Evolutionary conservation across 2,329 filamentous ascomycete species (phyloP).

Genomic region (Trichoderma sp.): DNA sequence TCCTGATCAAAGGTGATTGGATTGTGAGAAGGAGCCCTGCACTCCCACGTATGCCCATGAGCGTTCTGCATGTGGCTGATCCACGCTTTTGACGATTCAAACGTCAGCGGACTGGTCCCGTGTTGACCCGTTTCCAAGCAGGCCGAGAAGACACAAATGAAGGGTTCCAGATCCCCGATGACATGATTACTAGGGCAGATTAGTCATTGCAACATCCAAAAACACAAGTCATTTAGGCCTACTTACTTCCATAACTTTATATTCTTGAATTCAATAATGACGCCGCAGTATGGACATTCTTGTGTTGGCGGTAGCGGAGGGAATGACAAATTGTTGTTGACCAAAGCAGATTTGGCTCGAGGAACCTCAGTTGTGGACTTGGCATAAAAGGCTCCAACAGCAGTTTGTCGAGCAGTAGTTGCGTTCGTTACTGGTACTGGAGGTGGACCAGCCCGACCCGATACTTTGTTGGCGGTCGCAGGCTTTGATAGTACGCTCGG

Average conservation of each 20-base stretch:
- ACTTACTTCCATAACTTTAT: conserved; percentile 12
- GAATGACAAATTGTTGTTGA: conserved; percentile 1
- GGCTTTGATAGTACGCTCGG: neutral
- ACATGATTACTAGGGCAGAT: conserved; percentile 5
- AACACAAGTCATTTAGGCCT: neutral
- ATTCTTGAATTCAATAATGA: neutral
- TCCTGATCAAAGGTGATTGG: conserved; percentile 6
- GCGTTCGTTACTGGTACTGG: conserved; percentile 6
- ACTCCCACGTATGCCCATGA: conserved; percentile 10
- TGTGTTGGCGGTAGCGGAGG: neutral
- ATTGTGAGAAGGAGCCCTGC: neutral
- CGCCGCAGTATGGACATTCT: conserved; percentile 12
- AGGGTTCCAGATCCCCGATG: conserved; percentile 8
- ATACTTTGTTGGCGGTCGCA: neutral
- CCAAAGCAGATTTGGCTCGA: conserved; percentile 1
- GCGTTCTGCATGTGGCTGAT: conserved; percentile 12
- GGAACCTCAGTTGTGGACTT: conserved; percentile 7
- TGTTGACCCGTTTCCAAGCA: conserved; percentile 5
- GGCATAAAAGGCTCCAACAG: neutral
- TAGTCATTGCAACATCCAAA: neutral
- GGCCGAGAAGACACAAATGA: neutral
- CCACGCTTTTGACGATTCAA: conserved; percentile 10
- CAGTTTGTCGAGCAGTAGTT: neutral
- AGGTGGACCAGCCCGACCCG: neutral
- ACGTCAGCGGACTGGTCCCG: neutral